Base-by-base conservation (phyloP, 2,329 filamentous ascomycete species). In the Exophiala calicioides region DNA sequence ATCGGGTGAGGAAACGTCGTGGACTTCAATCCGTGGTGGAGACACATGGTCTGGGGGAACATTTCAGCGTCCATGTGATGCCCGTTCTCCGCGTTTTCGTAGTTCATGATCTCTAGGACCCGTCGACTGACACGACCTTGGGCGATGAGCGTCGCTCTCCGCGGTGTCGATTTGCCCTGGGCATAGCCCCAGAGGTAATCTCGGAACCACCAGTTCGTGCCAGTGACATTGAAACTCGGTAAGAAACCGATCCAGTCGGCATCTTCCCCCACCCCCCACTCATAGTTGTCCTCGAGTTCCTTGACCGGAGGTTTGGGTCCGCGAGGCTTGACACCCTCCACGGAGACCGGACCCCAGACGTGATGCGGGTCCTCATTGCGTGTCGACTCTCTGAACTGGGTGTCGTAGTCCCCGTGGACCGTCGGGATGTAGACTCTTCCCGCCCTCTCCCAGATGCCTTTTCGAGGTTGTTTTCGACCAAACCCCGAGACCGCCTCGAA, bases 41-140 rank as follows among this genome's bases (percentile, higher is more conserved):
- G 74, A 0, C 85, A 81, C 19, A 85, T 79, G 0, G 85, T 85
- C 44, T 85, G 82, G 1, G 86, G 81, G 50, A 83, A 86, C 86
- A 91, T 90, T 63, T 91, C 87, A 0, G 86, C 86, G 47, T 84
- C 85, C 59, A 90, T 82, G 61, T 89, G 85, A 59, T 86, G 85
- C 53, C 85, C 84, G 10, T 79, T 76, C 34, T 60, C 58, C 53
- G 85, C 73, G 42, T 86, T 87, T 64, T 90, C 88, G 24, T 81
- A 76, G 61, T 91, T 86, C 86, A 90, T 90, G 52, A 83, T 77
- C 56, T 88, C 78, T 24, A 91, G 72, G 2, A 91, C 73, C 20
- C 77, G 78, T 62, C 82, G 85, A 12, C 86, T 90, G 5, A 88
- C 72, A 41, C 87, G 81, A 1, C 84, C 83, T 54, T 88, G 85